Evolutionary conservation across 179 eudicot species (phyloP).

Genomic region (Spinacia oleracea): DNA sequence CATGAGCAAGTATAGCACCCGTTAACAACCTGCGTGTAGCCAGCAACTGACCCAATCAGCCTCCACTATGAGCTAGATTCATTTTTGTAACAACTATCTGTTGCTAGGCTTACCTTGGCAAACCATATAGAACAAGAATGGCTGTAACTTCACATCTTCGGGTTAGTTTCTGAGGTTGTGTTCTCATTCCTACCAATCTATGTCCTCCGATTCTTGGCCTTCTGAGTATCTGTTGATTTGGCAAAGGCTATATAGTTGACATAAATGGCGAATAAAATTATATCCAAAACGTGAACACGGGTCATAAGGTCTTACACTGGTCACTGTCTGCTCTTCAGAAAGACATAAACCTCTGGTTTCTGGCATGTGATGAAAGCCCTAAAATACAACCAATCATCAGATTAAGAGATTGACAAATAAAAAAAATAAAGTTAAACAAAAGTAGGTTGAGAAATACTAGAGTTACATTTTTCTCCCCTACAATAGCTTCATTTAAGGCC

Average conservation of each 20-base stretch:
- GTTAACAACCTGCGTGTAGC: conserved; percentile 69
- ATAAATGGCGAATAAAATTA: neutral
- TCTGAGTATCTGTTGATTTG: conserved; percentile 54
- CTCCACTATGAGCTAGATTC: neutral
- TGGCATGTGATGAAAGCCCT: conserved; percentile 98
- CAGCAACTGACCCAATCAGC: conserved; percentile 4
- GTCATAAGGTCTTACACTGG: conserved; percentile 58
- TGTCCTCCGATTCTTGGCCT: conserved; percentile 83
- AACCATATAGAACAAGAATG: conserved; percentile 89
- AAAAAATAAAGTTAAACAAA: neutral
- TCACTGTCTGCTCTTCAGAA: conserved; percentile 95
- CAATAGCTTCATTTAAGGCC: conserved; percentile 96
- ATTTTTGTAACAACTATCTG: neutral
- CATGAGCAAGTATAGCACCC: conserved; percentile 97
- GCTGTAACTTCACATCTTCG: conserved; percentile 97
- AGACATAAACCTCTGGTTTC: conserved; percentile 99
- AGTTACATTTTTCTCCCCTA: conserved; percentile 89
- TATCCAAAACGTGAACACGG: neutral
- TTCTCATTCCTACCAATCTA: conserved; percentile 77
- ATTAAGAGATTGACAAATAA: conserved; percentile 4
- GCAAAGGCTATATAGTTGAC: neutral
- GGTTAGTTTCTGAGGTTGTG: conserved; percentile 78
- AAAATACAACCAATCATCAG: neutral
- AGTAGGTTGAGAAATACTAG: neutral
- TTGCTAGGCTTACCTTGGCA: conserved; percentile 68